phyloP scores from a whole-genome alignment of 495 filamentous ascomycete genomes.

The Chlorociboria aeruginascens region DNA sequence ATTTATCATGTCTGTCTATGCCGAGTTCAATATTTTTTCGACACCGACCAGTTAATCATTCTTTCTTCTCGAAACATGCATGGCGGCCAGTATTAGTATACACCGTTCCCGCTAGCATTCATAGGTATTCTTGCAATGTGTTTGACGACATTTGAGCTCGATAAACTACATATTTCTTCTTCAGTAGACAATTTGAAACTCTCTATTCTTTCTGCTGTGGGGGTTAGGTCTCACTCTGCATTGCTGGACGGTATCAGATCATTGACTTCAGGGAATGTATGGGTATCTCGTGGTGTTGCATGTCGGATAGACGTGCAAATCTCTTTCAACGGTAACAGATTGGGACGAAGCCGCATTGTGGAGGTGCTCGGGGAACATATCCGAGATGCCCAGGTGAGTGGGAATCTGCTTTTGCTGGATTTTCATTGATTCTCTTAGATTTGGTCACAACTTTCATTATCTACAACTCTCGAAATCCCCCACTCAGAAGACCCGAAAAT shows the following conservation, averaged over 20 bases:
- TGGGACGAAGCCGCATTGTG: neutral
- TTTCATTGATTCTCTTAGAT: constrained; percentile 12
- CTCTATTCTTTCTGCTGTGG: neutral
- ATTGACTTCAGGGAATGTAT: constrained; percentile 9
- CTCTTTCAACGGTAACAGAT: constrained; percentile 1
- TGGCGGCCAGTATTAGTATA: neutral
- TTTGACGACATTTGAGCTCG: constrained; percentile 3
- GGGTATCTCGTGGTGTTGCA: constrained; percentile 6
- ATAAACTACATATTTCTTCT: neutral
- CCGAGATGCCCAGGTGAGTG: constrained; percentile 11
- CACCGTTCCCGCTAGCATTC: neutral
- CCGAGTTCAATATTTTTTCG: no score
- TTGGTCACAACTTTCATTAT: constrained; percentile 13
- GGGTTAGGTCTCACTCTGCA: constrained; percentile 1
- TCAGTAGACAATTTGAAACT: constrained; percentile 1
- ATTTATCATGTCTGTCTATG: no score
- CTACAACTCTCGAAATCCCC: neutral
- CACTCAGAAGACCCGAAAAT: neutral
- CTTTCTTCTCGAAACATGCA: neutral
- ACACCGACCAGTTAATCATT: no score
- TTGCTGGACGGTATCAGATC: neutral
- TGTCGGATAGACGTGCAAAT: constrained; percentile 10
- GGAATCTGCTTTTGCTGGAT: neutral
- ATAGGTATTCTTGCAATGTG: constrained; percentile 1
- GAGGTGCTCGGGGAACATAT: constrained; percentile 5